Conservation (phyloP, 495 filamentous ascomycete genomes). For the Annulohypoxylon maeteangense region DNA sequence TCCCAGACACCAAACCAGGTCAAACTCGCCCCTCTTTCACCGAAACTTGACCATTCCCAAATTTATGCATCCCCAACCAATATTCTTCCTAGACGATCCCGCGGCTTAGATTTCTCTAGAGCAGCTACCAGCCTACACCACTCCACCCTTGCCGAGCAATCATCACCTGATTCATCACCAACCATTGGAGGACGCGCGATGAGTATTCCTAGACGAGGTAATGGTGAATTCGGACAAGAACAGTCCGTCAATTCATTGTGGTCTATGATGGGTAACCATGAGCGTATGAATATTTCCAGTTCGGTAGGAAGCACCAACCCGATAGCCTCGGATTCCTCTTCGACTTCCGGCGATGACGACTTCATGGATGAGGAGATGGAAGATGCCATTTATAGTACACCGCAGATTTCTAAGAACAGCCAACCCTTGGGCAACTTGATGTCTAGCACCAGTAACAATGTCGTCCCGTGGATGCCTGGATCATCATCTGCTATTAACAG, state of each 20-base stretch:
- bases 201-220: slow-evolving; percentile 70
- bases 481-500: slow-evolving; percentile 75
- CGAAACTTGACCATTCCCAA: slow-evolving; percentile 83
- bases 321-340: slow-evolving; percentile 81
- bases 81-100: slow-evolving; percentile 84
- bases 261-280: slow-evolving; percentile 65
- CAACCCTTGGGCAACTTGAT: slow-evolving; percentile 38
- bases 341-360: slow-evolving; percentile 79
- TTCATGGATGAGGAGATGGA: slow-evolving; percentile 84
- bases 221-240: slow-evolving; percentile 52
- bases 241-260: slow-evolving; percentile 56
- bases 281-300: slow-evolving; percentile 79
- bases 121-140: slow-evolving; percentile 96
- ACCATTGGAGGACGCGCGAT: slow-evolving; percentile 81
- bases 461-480: slow-evolving; percentile 63
- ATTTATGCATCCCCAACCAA: slow-evolving; percentile 83
- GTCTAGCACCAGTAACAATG: slow-evolving; percentile 51
- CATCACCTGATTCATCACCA: slow-evolving; percentile 94
- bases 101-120: slow-evolving; percentile 91
- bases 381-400: slow-evolving; percentile 77
- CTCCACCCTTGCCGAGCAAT: slow-evolving; percentile 87
- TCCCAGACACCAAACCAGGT: slow-evolving; percentile 63
- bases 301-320: slow-evolving; percentile 87
- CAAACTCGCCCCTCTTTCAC: slow-evolving; percentile 79
- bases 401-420: slow-evolving; percentile 66